Evolutionary conservation across 768 basidiomycete genomes (phyloP), one percentile per base, ranked within the genome.

Genomic region (Kwoniella sp.): DNA sequence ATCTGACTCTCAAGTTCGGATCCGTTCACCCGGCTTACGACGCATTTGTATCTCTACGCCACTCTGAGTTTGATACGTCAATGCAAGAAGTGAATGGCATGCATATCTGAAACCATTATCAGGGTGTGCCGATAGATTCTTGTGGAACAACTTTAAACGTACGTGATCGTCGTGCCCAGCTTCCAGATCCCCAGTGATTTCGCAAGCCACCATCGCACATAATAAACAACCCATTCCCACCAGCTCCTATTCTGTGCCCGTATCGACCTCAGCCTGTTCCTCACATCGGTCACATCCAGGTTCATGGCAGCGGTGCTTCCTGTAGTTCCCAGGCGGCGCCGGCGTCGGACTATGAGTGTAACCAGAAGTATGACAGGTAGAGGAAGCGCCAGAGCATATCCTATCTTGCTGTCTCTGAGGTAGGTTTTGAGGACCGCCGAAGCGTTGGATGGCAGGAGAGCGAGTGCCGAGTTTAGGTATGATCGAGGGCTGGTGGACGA

Each of bases 81-180:
- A n/a, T n/a, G n/a, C n/a, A n/a, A n/a, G n/a, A n/a, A n/a, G n/a
- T n/a, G n/a, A n/a, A n/a, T n/a, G n/a, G n/a, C n/a, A n/a, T n/a
- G n/a, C n/a, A n/a, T n/a, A n/a, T n/a, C n/a, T n/a, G n/a, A n/a
- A n/a, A n/a, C n/a, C n/a, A n/a, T n/a, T n/a, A n/a, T n/a, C n/a
- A n/a, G n/a, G n/a, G n/a, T n/a, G n/a, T n/a, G n/a, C n/a, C n/a
- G n/a, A n/a, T n/a, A n/a, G n/a, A n/a, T n/a, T n/a, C n/a, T n/a
- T n/a, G n/a, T n/a, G n/a, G n/a, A n/a, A n/a, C n/a, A n/a, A n/a
- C n/a, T 37, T 25, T 38, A 61, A 31, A 67, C 23, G 38, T 61
- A 78, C 1, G 76, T 78, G 26, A 78, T 75, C 9, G 74, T 75
- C 2, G 74, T 78, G 1, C 70, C 76, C 54, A 78, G 52, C 37